Base-by-base conservation (phyloP, 2,329 filamentous ascomycete species). In the Paraphoma sp. region DNA sequence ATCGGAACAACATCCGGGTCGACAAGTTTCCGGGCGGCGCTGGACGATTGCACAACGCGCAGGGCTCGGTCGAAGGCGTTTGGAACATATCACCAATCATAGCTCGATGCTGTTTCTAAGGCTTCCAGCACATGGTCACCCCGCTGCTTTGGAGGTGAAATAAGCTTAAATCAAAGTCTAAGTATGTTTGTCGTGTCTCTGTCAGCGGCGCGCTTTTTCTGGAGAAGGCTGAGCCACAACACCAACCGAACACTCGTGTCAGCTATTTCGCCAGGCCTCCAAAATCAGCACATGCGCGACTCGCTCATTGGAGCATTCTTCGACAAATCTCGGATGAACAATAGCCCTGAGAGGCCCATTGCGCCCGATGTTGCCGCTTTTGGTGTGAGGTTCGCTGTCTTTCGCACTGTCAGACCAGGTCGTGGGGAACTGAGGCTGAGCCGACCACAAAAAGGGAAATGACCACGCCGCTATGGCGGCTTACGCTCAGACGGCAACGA, bases 401-500 rank as follows among this genome's bases (percentile, higher is more conserved):
- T 23, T n/a, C 6, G 56, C 45, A 33, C 45, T 18, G 46, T 17
- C 23, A 33, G 31, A 14, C 33, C 38, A 23, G 16, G 33, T 48
- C 23, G 30, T 41, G 12, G 31, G 30, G 23, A 40, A 28, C 33
- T 53, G 54, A 49, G 54, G 53, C 53, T 57, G 46, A 58, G 55
- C 31, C 40, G 36, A 51, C 51, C 12, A 14, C 10, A 18, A 40
- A n/a, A 50, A 47, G 14, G n/a, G 48, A 52, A 31, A 16, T 36
- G 28, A 44, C 45, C 40, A 36, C 43, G 41, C 31, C 33, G 43
- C 16, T 33, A 58, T 48, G 47, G 45, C 48, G 38, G 49, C 59
- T 60, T 60, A 56, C 52, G 23, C 17, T 18, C 41, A 45, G 18
- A 57, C 59, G 56, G 59, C 33, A 64, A 30, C 23, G 42, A 11